These are phyloP conservation scores for Lactarius trivialis DNA, from an alignment of 768 basidiomycete genomes.

Conservation along the genomic window DNA sequence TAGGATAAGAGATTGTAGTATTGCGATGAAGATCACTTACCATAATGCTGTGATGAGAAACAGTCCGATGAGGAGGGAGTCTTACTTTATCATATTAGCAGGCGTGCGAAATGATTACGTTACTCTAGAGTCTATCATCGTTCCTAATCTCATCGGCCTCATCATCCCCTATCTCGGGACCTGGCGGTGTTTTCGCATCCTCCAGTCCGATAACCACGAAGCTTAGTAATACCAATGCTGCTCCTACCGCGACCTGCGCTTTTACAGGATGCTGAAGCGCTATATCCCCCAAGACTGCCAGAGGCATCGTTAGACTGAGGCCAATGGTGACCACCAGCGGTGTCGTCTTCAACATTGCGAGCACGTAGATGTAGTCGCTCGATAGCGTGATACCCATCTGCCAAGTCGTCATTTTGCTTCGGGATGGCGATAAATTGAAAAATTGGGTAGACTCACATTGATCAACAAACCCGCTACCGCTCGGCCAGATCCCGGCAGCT, in stretches of 20 bases:
- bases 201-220: conserved; percentile 71
- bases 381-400: conserved; percentile 75
- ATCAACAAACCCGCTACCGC: conserved; percentile 45
- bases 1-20: background rate
- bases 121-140: background rate
- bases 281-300: conserved; percentile 81
- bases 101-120: background rate
- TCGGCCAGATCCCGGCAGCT: conserved; percentile 51
- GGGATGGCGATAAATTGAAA: background rate
- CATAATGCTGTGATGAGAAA: conserved; percentile 1
- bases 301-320: conserved; percentile 86
- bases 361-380: conserved; percentile 79
- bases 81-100: background rate
- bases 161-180: conserved; percentile 1
- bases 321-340: conserved; percentile 91
- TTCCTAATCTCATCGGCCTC: background rate
- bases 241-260: conserved; percentile 63
- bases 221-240: conserved; percentile 63
- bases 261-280: conserved; percentile 52
- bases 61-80: background rate
- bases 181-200: conserved; percentile 31
- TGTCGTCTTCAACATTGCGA: conserved; percentile 95
- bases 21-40: conserved; percentile 9
- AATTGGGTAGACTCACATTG: conserved; percentile 40
- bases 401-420: background rate